Conservation (phyloP, 805 yeast species). For the Yamadazyma endophytica region DNA sequence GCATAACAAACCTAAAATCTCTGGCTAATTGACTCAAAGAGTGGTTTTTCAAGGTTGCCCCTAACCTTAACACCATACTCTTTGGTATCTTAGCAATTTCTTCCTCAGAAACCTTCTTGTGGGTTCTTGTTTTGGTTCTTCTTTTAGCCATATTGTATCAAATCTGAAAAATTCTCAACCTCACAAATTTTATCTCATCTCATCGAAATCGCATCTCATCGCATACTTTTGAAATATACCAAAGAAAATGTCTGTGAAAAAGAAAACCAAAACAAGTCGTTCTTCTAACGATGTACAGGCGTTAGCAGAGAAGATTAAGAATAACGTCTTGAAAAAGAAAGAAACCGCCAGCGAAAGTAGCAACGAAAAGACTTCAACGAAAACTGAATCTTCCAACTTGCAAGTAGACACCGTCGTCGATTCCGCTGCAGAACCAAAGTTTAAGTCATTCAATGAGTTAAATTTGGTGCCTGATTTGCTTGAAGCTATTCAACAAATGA, state of each 20-base stretch:
- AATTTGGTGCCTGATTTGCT: slow-evolving; percentile 72
- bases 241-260: no score
- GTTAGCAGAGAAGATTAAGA: slow-evolving; percentile 53
- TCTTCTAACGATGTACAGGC: no score
- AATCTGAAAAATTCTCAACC: not conserved
- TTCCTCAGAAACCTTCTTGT: slow-evolving; percentile 59
- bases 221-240: no score
- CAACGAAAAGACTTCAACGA: slow-evolving; percentile 8
- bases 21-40: slow-evolving; percentile 78
- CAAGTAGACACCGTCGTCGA: slow-evolving; percentile 9
- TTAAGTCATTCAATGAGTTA: slow-evolving; percentile 49
- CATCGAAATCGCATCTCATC: slow-evolving; percentile 3
- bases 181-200: slow-evolving; percentile 4
- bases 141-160: slow-evolving; percentile 34
- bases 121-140: slow-evolving; percentile 80
- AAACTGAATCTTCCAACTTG: slow-evolving; percentile 1
- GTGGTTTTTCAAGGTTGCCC: slow-evolving; percentile 71
- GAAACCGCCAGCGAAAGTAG: slow-evolving; percentile 8
- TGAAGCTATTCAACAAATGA: slow-evolving; percentile 72
- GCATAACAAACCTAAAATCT: slow-evolving; percentile 88
- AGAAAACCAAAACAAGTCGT: slow-evolving; percentile 17
- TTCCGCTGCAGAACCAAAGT: slow-evolving; percentile 18
- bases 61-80: slow-evolving; percentile 91
- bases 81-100: slow-evolving; percentile 74
- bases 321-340: slow-evolving; percentile 25